A percentile compares a stretch with the other conserved stretches of the same genome.
Evolutionary conservation across 306 rosid species (phyloP).

Genomic region (Quercus berberidifolia): DNA sequence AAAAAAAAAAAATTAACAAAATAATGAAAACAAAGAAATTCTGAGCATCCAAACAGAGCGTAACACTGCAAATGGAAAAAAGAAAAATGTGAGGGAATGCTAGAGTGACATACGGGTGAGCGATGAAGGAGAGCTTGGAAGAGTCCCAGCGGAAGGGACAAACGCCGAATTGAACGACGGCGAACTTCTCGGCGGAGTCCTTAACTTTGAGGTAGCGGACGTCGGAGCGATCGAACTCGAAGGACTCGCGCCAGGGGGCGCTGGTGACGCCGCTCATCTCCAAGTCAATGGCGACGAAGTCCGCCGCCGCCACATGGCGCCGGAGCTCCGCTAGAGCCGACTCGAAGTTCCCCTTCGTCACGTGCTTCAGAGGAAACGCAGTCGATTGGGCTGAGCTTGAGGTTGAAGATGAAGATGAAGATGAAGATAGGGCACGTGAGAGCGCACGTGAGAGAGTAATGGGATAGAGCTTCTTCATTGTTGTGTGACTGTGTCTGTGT

Average conservation of each 20-base stretch:
- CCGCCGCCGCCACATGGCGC: slow-evolving; percentile 59
- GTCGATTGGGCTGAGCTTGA: slow-evolving; percentile 14
- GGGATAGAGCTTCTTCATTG: slow-evolving; percentile 33
- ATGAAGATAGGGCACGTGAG: slow-evolving; percentile 54
- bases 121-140: slow-evolving; percentile 43
- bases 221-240: slow-evolving; percentile 80
- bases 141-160: slow-evolving; percentile 95
- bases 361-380: slow-evolving; percentile 66
- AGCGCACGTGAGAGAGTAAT: slow-evolving; percentile 17
- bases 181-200: slow-evolving; percentile 87
- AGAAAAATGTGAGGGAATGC: too few relatives aligned
- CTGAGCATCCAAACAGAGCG: neutral
- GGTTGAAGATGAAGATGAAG: slow-evolving; percentile 22
- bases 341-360: slow-evolving; percentile 70
- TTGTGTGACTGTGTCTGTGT: too few relatives aligned
- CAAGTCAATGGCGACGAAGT: slow-evolving; percentile 89
- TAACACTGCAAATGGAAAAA: too few relatives aligned
- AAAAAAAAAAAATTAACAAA: too few relatives aligned
- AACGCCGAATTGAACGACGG: slow-evolving; percentile 85
- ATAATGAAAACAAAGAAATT: neutral
- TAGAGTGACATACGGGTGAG: slow-evolving; percentile 58
- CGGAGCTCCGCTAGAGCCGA: slow-evolving; percentile 64
- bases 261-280: slow-evolving; percentile 94
- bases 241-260: slow-evolving; percentile 90
- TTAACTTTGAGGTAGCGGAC: slow-evolving; percentile 80